These are phyloP conservation scores for Sphagnum magellanicum DNA, from an alignment of 228 moss, liverwort and hornwort genomes.

Conservation along the genomic window DNA sequence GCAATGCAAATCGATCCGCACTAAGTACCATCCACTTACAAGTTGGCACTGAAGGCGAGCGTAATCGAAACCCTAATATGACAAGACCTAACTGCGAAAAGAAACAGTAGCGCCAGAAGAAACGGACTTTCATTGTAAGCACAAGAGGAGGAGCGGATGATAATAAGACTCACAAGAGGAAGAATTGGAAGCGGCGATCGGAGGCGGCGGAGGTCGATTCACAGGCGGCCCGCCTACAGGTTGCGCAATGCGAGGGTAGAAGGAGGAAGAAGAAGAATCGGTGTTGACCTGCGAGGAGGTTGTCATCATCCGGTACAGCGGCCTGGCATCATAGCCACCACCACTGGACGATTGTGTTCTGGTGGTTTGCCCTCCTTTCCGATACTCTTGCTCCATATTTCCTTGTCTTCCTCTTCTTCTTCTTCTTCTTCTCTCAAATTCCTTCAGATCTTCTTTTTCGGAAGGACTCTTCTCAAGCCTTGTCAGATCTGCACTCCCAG, in stretches of 20 bases:
- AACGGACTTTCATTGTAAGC: too few relatives aligned
- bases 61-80: not conserved
- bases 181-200: conserved; percentile 28
- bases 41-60: not conserved
- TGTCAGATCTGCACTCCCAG: too few relatives aligned
- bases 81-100: too few relatives aligned
- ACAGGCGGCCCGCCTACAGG: conserved; percentile 28
- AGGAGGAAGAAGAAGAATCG: conserved; percentile 15
- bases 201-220: conserved; percentile 40
- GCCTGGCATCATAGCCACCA: conserved; percentile 7
- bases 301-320: not conserved
- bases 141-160: not conserved
- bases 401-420: conserved; percentile 1
- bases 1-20: not conserved
- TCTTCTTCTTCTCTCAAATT: not conserved
- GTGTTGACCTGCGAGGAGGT: not conserved
- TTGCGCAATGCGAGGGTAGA: conserved; percentile 61
- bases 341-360: conserved; percentile 11
- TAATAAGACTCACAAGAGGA: conserved; percentile 27
- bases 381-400: conserved; percentile 38
- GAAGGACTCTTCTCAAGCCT: too few relatives aligned
- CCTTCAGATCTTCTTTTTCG: not conserved
- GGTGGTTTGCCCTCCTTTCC: conserved; percentile 20
- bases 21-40: not conserved
- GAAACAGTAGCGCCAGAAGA: too few relatives aligned